phyloP scores from a whole-genome alignment of 306 rosid species.

The Oemleria cerasiformis region DNA sequence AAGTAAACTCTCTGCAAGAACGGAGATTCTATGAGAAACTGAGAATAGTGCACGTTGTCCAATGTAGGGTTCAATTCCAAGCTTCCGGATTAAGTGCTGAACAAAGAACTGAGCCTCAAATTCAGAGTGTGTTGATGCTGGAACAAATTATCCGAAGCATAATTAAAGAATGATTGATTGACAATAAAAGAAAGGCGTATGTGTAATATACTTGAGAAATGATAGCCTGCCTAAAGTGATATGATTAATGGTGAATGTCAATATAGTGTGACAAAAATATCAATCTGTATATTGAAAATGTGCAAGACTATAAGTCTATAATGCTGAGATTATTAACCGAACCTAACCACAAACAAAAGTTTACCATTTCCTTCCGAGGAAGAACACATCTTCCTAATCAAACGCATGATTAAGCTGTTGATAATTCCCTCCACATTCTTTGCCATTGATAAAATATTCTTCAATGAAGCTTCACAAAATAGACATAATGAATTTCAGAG shows the following conservation, averaged over 20 bases:
- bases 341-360: conserved; percentile 2
- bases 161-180: neutral
- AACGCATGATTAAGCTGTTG: conserved; percentile 62
- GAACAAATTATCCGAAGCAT: conserved; percentile 15
- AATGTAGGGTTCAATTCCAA: conserved; percentile 63
- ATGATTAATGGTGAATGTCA: conserved; percentile 4
- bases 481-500: neutral
- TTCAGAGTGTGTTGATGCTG: conserved; percentile 45
- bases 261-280: neutral
- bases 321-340: neutral
- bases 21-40: conserved; percentile 66
- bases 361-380: conserved; percentile 60
- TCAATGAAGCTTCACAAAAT: conserved; percentile 62
- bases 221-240: conserved; percentile 1
- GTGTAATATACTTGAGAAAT: neutral
- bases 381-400: conserved; percentile 60
- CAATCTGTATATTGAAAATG: neutral
- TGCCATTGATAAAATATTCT: conserved; percentile 46
- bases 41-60: conserved; percentile 72
- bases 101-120: conserved; percentile 40
- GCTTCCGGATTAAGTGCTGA: conserved; percentile 78
- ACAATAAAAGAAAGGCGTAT: neutral
- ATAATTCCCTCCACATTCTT: conserved; percentile 59
- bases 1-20: conserved; percentile 70
- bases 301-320: neutral